Conservation (phyloP, 306 rosid genomes). For the Dalbergia cochinchinensis region DNA sequence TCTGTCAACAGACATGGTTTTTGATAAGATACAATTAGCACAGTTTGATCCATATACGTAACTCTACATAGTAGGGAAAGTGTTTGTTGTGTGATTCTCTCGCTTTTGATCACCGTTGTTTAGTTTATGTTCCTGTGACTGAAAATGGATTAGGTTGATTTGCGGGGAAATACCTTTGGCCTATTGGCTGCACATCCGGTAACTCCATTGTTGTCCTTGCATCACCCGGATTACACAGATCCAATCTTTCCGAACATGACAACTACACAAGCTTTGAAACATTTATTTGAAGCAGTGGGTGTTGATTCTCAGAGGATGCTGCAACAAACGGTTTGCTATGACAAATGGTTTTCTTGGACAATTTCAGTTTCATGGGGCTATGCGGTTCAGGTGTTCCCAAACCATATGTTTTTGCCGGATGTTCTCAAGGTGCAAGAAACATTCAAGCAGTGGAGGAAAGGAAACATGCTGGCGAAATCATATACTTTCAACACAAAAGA, state of each 20-base stretch:
- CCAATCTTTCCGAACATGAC: conserved; percentile 90
- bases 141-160: conserved; percentile 65
- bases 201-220: conserved; percentile 79
- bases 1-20: neutral
- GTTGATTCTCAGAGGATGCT: conserved; percentile 77
- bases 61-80: neutral
- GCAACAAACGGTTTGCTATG: conserved; percentile 87
- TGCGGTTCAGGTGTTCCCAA: conserved; percentile 73
- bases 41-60: neutral
- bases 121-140: conserved; percentile 16
- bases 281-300: conserved; percentile 62
- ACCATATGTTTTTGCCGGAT: conserved; percentile 61
- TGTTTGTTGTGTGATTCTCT: neutral
- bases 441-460: conserved; percentile 73
- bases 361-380: conserved; percentile 92
- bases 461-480: conserved; percentile 50
- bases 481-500: conserved; percentile 63
- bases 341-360: conserved; percentile 85
- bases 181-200: conserved; percentile 84
- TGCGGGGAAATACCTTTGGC: conserved; percentile 77
- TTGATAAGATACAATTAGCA: neutral
- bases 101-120: neutral
- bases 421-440: conserved; percentile 67
- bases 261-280: conserved; percentile 60
- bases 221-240: conserved; percentile 65